Conservation (phyloP, 345 rosid species). For the Alliaria petiolata region DNA sequence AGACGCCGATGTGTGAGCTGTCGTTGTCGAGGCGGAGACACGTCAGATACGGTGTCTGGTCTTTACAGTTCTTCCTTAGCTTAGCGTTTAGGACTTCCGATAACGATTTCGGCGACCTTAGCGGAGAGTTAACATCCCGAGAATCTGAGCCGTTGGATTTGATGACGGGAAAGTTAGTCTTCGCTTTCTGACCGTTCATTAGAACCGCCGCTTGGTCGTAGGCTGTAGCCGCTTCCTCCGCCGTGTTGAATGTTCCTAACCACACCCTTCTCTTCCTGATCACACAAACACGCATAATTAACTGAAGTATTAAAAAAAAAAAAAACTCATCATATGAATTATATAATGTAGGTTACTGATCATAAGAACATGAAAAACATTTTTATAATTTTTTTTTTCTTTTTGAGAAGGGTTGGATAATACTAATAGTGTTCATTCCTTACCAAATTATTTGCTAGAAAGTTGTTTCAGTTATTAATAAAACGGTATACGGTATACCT, state of each 20-base stretch:
- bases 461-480: background rate
- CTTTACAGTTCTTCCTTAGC: conserved; percentile 54
- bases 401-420: background rate
- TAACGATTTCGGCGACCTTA: conserved; percentile 37
- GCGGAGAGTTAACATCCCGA: conserved; percentile 8
- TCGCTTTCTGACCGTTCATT: conserved; percentile 71
- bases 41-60: conserved; percentile 56
- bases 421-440: background rate
- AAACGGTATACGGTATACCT: background rate
- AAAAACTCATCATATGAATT: background rate
- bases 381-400: background rate
- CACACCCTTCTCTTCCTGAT: conserved; percentile 74
- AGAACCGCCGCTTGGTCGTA: conserved; percentile 67
- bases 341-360: background rate
- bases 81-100: conserved; percentile 52
- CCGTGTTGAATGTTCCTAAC: conserved; percentile 82
- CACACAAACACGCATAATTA: background rate
- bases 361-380: background rate
- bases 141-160: conserved; percentile 17
- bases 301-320: background rate
- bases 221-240: conserved; percentile 71
- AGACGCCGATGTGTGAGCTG: conserved; percentile 67
- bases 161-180: conserved; percentile 58
- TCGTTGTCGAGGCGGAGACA: conserved; percentile 69
- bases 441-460: background rate